Evolutionary conservation across 2,329 filamentous ascomycete genomes (phyloP).

Genomic region (Phialocephala subalpina): DNA sequence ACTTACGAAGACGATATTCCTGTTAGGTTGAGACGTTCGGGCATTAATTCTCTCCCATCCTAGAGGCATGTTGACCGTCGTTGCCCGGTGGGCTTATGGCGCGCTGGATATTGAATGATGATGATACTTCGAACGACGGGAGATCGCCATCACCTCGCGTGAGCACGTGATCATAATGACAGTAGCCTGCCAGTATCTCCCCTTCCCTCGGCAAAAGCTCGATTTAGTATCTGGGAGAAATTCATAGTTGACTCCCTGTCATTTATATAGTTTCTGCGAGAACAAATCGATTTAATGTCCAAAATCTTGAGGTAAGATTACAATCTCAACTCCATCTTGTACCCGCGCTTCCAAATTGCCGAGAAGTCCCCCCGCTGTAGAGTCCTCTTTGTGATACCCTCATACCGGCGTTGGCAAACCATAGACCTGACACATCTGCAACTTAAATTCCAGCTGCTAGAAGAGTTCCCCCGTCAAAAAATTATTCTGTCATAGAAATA

Average conservation of each 20-base stretch:
- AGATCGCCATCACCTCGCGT: background rate
- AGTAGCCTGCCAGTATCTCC: too few relatives aligned
- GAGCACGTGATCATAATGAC: constrained; percentile 2
- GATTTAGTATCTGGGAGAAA: too few relatives aligned
- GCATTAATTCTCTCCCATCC: constrained; percentile 83
- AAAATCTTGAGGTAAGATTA: background rate
- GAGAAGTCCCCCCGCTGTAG: background rate
- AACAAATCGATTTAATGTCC: too few relatives aligned
- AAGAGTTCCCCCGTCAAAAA: background rate
- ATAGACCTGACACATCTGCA: background rate
- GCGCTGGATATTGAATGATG: background rate
- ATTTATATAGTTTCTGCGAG: too few relatives aligned
- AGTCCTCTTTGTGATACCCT: background rate
- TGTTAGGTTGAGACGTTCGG: constrained; percentile 76
- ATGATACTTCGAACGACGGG: background rate
- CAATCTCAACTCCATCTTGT: background rate
- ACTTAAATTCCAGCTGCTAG: too few relatives aligned
- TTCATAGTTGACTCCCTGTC: too few relatives aligned
- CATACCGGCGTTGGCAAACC: background rate
- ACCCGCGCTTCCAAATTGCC: background rate
- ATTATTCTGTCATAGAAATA: background rate
- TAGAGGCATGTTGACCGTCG: constrained; percentile 67
- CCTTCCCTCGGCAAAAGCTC: too few relatives aligned
- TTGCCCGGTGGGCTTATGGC: too few relatives aligned
- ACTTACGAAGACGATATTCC: constrained; percentile 73